Conservation (phyloP, 2,329 filamentous ascomycete genomes). For the Aspergillus ochraceoroseus region DNA sequence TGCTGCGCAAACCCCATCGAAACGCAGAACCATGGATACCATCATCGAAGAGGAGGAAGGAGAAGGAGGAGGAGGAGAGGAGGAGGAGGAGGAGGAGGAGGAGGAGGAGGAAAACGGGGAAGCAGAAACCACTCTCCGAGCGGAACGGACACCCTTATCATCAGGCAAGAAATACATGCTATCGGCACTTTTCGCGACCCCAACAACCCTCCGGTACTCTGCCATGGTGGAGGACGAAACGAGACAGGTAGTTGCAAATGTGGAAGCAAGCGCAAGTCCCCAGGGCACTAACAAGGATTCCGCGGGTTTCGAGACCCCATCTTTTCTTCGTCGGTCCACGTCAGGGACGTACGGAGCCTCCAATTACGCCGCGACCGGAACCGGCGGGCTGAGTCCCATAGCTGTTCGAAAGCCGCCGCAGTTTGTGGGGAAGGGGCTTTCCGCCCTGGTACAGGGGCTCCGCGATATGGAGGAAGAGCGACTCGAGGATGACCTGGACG, state of each 20-base stretch:
- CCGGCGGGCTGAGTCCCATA: conserved; percentile 35
- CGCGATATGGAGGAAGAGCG: conserved; percentile 41
- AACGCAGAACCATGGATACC: conserved; percentile 26
- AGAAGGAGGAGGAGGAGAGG: conserved; percentile 27
- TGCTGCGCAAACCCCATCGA: conserved; percentile 39
- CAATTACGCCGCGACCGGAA: conserved; percentile 10
- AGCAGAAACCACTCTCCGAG: conserved; percentile 23
- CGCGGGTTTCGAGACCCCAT: conserved; percentile 35
- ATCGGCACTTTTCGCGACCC: conserved; percentile 45
- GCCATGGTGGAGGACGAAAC: conserved; percentile 36
- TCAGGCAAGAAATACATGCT: conserved; percentile 45
- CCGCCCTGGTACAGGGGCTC: conserved; percentile 37
- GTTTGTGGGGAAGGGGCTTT: conserved; percentile 40
- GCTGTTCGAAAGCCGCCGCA: conserved; percentile 34
- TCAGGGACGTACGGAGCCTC: conserved; percentile 27
- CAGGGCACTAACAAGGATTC: conserved; percentile 1
- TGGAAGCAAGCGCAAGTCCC: neutral
- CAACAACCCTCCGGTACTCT: conserved; percentile 42
- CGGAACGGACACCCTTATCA: conserved; percentile 40
- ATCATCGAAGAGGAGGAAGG: conserved; percentile 29
- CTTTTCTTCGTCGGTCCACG: conserved; percentile 39
- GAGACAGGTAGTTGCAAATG: conserved; percentile 14
- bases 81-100: conserved; percentile 30
- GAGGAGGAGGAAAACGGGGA: conserved; percentile 27
- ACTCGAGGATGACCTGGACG: conserved; percentile 43